Base-by-base conservation (phyloP, 2,329 filamentous ascomycete genomes). In the Aspergillus proliferans region DNA sequence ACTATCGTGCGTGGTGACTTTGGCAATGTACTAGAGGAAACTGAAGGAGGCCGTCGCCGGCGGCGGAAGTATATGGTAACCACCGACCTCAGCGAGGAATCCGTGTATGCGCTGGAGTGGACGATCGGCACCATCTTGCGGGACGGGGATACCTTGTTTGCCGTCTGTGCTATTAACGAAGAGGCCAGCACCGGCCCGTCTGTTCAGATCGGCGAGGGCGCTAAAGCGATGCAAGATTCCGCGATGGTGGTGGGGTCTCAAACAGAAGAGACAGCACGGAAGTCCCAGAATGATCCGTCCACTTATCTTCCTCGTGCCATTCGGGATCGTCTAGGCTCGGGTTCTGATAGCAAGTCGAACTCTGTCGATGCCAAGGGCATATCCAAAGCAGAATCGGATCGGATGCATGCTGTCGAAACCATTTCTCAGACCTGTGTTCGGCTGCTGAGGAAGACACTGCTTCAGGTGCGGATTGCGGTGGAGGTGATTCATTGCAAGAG, bases 401-500 rank as follows among this genome's bases (percentile, higher is more conserved):
- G 93, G 28, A 81, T 84, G 49, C 82, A 83, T 58, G 90, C 90
- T 0, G 82, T 92, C n/a, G 82, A 89, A 54, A 83, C 86, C 49
- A 90, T 98, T 52, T 91, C 88, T 1, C 82, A 92, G 48, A 82
- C 86, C 30, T 88, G 95, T 47, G 81, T 93, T n/a, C 87, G 85
- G 56, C 74, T 97, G 42, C 72, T 98, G 51, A 81, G 92, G 52
- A 95, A 95, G 77, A 98, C 93, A 1, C 83, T 87, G 55, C 76
- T 98, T 50, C 92, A 98, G 67, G 91, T 96, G 44, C 84, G 90
- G 50, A 87, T 96, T 43, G 89, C 95, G 45, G 86, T 98, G 30
- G 93, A 98, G 71, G 92, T 97, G 24, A 86, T 98, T 57, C 93
- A 97, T 71, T 97, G 93, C 84, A 97, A 96, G 77, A 96, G 88